Base-by-base conservation (phyloP, 1,139 yeast genomes). In the Arxiozyma telluris region DNA sequence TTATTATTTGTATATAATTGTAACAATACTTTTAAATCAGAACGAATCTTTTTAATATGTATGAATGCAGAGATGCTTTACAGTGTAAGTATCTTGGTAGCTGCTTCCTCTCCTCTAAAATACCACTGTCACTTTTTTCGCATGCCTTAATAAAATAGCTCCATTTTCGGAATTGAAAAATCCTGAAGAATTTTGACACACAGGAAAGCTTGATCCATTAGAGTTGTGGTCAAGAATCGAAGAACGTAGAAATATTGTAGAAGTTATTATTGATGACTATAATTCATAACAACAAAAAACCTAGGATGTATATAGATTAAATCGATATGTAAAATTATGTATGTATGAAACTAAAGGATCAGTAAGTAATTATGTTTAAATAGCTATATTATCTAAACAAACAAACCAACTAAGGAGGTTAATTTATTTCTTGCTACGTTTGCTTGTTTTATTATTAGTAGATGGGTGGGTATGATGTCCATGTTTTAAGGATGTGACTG, bases 341-440 rank as follows among this genome's bases (percentile, higher is more conserved):
- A 34, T 34, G 39, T 34, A 23, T 43, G 30, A 23, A 43, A 21
- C 18, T 21, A 12, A 22, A 43, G 15, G 27, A 17, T 22, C n/a
- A 23, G 20, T n/a, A 27, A 43, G 15, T 3, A 43, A 22, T 17
- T 20, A 22, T 22, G 11, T 27, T 27, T 21, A 43, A 43, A 20
- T 22, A 43, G 46, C 9, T 21, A 43, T 17, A 2, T 42, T 11
- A 23, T 22, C 34, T 34, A 17, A 47, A 5, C 5, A 5, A 38
- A 17, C 4, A 17, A 22, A n/a, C 3, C n/a, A 25, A 21, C 18
- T 22, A 3, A 12, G 6, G 20, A 27, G 22, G 18, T 8, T 11
- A 27, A n/a, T 27, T 46, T 43, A 47, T 38, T 51, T 51, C 47
- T 38, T 30, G 11, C 52, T 12, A 52, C 61, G 54, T 47, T 57